Evolutionary conservation across 2,329 filamentous ascomycete species (phyloP).

Genomic region (Cryphonectria radicalis): DNA sequence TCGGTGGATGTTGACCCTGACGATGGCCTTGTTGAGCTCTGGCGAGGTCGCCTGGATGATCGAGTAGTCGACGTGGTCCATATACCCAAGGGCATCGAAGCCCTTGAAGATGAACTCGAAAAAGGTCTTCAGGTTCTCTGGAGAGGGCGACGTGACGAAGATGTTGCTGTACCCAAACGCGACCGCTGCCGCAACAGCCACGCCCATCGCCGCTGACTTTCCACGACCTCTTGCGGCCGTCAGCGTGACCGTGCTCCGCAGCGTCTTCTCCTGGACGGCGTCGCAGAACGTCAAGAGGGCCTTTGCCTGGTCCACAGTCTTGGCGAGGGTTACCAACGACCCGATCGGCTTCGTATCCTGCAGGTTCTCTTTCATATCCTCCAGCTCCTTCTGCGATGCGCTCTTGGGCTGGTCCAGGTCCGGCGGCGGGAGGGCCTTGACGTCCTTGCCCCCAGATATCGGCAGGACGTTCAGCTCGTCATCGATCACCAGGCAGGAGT

Average conservation of each 20-base stretch:
- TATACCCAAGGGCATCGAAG: constrained; percentile 91
- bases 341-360: constrained; percentile 86
- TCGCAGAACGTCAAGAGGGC: constrained; percentile 96
- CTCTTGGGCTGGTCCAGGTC: constrained; percentile 75
- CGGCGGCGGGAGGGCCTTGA: constrained; percentile 78
- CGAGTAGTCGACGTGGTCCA: constrained; percentile 95
- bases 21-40: constrained; percentile 98
- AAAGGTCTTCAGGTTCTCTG: constrained; percentile 96
- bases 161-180: constrained; percentile 99
- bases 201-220: constrained; percentile 94
- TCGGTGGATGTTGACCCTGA: constrained; percentile 92
- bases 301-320: constrained; percentile 94
- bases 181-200: constrained; percentile 90
- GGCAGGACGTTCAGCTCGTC: constrained; percentile 97
- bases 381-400: constrained; percentile 74
- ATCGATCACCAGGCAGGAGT: constrained; percentile 92
- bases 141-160: constrained; percentile 96
- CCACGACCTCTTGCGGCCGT: constrained; percentile 94
- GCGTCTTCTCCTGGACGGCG: constrained; percentile 92
- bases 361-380: constrained; percentile 84
- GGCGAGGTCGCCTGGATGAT: constrained; percentile 98
- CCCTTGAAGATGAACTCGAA: constrained; percentile 99
- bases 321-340: constrained; percentile 80
- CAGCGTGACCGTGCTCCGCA: constrained; percentile 89
- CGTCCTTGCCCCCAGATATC: constrained; percentile 92